Base-by-base conservation (phyloP, 2,329 filamentous ascomycete genomes). In the Colletotrichum camelliae region DNA sequence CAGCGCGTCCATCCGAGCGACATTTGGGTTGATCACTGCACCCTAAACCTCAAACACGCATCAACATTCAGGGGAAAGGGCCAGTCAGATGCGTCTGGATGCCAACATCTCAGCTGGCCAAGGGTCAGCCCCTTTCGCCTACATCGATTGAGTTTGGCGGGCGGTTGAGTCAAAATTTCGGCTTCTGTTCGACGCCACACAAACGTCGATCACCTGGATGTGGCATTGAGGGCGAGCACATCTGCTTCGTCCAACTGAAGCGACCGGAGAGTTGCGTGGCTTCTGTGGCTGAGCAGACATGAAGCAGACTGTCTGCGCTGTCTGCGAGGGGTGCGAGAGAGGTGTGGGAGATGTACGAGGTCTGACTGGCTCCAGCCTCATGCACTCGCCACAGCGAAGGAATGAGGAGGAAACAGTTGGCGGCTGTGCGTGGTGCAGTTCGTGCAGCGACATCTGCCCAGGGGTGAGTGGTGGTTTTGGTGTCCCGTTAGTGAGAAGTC, bases 401-500 rank as follows among this genome's bases (percentile, higher is more conserved):
- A 39, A 21, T 15, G 35, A 21, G 21, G 27, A 37, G 18, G 16
- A 31, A 66, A 71, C 31, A 60, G 35, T n/a, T 37, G 64, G 52
- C 12, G 27, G 52, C 60, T 29, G 62, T 75, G 69, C n/a, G 70
- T 48, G 27, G 43, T 67, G 24, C 39, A 24, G 62, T 48, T 64
- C 39, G 18, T 73, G 62, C 62, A 72, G 68, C 67, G 24, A 70
- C 61, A n/a, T 29, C 61, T 60, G 37, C 66, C 67, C 27, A 37
- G 64, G 62, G 68, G 69, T 70, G 65, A 48, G 57, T 52, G 39
- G 52, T 58, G 67, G 21, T 37, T 72, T 29, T 66, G 70, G 74
- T 37, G 74, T 76, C 66, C 48, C 62, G 39, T 66, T 74, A 67
- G 66, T 55, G 60, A 58, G 61, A 78, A 72, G 77, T 78, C 77